Base-by-base conservation (phyloP, 2,329 filamentous ascomycete species). In the Colletotrichum navitas region DNA sequence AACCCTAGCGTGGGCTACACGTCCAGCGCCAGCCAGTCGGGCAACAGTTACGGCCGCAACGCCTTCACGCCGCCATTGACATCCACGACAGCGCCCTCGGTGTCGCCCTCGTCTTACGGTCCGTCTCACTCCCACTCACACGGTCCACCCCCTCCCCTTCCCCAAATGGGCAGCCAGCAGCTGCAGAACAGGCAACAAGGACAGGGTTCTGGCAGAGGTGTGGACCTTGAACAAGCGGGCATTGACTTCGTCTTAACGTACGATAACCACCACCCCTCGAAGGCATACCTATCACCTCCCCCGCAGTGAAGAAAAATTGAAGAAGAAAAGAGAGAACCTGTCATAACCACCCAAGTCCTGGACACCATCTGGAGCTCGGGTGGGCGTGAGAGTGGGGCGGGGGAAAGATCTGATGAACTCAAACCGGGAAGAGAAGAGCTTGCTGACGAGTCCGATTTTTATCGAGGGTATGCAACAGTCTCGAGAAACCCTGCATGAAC, bases 161-260 rank as follows among this genome's bases (percentile, higher is more conserved):
- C 77, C 63, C 66, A 72, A 61, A 71, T 71, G 66, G 77, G 78
- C 32, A 77, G 76, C 59, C 80, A 80, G 63, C 79, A 81, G 65
- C 74, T 78, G 73, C 78, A 68, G 55, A 55, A 74, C 63, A 72
- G 75, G 65, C 74, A 76, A 63, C 73, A 76, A 69, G 73, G 68
- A 74, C 75, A 76, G 29, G 75, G 70, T 59, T 74, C 76, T 71
- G 82, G 75, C 76, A 81, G 80, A 79, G 81, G 84, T 55, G 80
- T 93, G 76, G 92, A 95, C 80, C 92, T 93, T 83, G 92, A 95
- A 80, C 92, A 94, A 80, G 89, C 93, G 76, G 93, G 93, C 79
- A 94, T 96, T 84, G 93, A 96, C 82, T 95, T 96, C 85, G 93
- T 96, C 78, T 89, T 96, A 88, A 92, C 93, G 93, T 96, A 94